phyloP scores from a whole-genome alignment of 129 eudicot genomes.

The Pseudognaphalium luteoalbum region DNA sequence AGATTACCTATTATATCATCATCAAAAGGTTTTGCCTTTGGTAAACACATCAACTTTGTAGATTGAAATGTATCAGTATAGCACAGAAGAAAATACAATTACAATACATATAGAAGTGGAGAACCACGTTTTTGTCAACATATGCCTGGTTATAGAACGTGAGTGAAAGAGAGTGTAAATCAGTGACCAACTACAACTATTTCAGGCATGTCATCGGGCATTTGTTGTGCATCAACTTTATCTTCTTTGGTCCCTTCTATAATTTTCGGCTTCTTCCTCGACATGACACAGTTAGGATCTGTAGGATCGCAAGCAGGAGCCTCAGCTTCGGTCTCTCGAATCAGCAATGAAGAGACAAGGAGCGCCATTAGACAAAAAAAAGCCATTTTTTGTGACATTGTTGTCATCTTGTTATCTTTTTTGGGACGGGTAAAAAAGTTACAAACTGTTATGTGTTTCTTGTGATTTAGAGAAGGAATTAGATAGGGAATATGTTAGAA shows the following conservation, averaged over 20 bases:
- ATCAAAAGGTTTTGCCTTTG: neutral
- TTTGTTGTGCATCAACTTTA: neutral
- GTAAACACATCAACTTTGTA: neutral
- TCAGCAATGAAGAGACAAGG: constrained; percentile 26
- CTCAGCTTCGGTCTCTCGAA: constrained; percentile 16
- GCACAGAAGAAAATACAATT: neutral
- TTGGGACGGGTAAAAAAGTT: neutral
- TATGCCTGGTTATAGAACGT: neutral
- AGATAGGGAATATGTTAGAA: neutral
- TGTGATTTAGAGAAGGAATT: constrained; percentile 11
- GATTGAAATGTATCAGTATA: neutral
- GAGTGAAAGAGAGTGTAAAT: neutral
- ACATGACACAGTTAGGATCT: constrained; percentile 31
- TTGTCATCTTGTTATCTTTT: constrained; percentile 10
- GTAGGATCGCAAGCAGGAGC: constrained; percentile 29
- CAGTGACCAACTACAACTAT: constrained; percentile 42
- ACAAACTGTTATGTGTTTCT: neutral
- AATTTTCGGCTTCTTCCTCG: constrained; percentile 9
- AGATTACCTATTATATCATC: neutral
- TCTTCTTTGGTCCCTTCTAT: constrained; percentile 14
- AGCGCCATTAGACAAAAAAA: constrained; percentile 26
- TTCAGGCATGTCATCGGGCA: constrained; percentile 33
- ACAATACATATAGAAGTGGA: neutral
- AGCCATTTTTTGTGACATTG: constrained; percentile 19
- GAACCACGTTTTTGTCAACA: neutral